phyloP scores from a whole-genome alignment of 257 asterid genomes.

The Mitragyna speciosa region DNA sequence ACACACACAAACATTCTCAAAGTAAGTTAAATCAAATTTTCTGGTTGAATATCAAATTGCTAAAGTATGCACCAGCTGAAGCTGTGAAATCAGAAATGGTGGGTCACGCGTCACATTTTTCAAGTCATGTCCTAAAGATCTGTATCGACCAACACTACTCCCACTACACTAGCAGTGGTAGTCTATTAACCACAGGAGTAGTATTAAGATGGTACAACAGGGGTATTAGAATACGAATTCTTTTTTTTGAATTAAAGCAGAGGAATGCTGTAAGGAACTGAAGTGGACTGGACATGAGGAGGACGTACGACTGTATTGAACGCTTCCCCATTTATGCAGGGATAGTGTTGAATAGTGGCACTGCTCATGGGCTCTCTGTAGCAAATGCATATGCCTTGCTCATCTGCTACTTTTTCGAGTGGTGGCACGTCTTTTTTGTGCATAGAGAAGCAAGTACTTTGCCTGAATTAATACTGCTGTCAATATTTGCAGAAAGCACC shows the following conservation, averaged over 20 bases:
- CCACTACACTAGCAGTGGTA: background rate
- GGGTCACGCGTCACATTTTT: constrained; percentile 18
- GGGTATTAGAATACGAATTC: background rate
- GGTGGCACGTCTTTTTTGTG: no score
- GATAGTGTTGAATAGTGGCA: background rate
- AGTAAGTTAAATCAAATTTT: no score
- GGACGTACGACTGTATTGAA: background rate
- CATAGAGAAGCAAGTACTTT: no score
- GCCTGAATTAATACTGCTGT: no score
- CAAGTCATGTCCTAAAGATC: constrained; percentile 22
- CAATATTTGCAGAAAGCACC: no score
- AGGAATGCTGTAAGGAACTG: constrained; percentile 10
- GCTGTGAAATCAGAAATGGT: constrained; percentile 1
- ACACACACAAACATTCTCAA: background rate
- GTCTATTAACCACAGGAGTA: no score
- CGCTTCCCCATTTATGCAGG: background rate
- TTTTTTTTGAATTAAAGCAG: constrained; percentile 17
- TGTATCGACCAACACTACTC: background rate
- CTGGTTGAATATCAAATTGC: background rate
- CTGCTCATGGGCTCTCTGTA: background rate
- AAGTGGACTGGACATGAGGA: constrained; percentile 23
- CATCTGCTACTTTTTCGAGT: no score
- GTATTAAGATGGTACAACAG: background rate
- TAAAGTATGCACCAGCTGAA: background rate
- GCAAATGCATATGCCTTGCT: background rate